Conservation (phyloP, 768 basidiomycete species). For the Tricholoma hemisulphureum region DNA sequence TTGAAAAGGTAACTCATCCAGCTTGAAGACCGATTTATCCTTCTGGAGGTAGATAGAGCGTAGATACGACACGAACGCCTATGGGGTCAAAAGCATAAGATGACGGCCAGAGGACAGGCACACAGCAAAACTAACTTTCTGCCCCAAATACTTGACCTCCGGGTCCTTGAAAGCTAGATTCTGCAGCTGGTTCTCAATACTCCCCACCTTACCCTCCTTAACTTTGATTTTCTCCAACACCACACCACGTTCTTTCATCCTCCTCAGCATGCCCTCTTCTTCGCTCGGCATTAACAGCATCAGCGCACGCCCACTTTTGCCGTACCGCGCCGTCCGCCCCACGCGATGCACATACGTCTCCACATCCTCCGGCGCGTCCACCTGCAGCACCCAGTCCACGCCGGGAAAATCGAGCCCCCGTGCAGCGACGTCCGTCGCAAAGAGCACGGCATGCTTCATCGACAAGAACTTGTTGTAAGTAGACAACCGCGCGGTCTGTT, state of each 20-base stretch:
- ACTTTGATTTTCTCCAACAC: constrained; percentile 81
- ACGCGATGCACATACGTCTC: constrained; percentile 98
- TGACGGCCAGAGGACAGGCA: constrained; percentile 24
- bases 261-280: constrained; percentile 82
- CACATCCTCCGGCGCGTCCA: constrained; percentile 95
- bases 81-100: constrained; percentile 4
- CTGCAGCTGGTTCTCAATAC: constrained; percentile 85
- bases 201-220: constrained; percentile 80
- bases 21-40: constrained; percentile 89
- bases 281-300: constrained; percentile 86
- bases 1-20: constrained; percentile 78
- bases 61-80: constrained; percentile 96
- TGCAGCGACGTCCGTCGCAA: constrained; percentile 96
- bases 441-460: constrained; percentile 79
- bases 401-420: constrained; percentile 95
- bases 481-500: constrained; percentile 82
- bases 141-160: constrained; percentile 95
- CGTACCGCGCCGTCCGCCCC: constrained; percentile 91
- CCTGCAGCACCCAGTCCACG: constrained; percentile 94
- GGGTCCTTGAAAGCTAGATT: constrained; percentile 92
- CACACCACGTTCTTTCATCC: constrained; percentile 71
- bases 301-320: constrained; percentile 83
- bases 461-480: constrained; percentile 84
- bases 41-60: constrained; percentile 92
- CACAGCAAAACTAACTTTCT: constrained; percentile 54